These are phyloP conservation scores for Gynostemma pentaphyllum DNA, from an alignment of 306 rosid genomes.

Conservation along the genomic window DNA sequence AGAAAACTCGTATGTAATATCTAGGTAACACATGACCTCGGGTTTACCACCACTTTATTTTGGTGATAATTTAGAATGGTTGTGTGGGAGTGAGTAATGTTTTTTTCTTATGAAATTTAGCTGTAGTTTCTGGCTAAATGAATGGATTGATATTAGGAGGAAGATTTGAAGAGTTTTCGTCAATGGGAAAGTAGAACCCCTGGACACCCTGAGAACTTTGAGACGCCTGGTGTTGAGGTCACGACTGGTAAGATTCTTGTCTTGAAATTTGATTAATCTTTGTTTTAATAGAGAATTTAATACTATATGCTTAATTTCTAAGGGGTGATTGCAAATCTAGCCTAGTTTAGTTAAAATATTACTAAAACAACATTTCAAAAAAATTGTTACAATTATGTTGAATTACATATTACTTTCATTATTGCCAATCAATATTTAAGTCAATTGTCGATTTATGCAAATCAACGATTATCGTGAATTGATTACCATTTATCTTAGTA, in stretches of 20 bases:
- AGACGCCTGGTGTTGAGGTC: conserved; percentile 86
- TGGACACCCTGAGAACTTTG: conserved; percentile 97
- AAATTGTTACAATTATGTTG: no score
- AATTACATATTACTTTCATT: no score
- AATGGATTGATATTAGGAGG: conserved; percentile 38
- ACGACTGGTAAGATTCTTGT: conserved; percentile 65
- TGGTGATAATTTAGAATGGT: not conserved
- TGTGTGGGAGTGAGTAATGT: not conserved
- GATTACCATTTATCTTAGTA: no score
- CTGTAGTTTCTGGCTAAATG: not conserved
- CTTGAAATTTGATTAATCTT: not conserved
- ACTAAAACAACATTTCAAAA: no score
- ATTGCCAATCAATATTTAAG: no score
- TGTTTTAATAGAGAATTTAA: not conserved
- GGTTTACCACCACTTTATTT: no score
- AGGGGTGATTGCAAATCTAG: no score
- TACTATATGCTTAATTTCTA: not conserved
- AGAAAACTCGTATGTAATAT: no score
- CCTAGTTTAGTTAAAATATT: no score
- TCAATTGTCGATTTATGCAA: no score
- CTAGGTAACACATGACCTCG: no score
- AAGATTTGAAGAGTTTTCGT: conserved; percentile 73
- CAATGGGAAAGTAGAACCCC: conserved; percentile 96
- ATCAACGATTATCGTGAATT: no score
- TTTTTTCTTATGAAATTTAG: not conserved